A percentile compares a stretch with the other conserved stretches of the same genome.
Conservation (phyloP, 208 protist genomes). For the Acanthamoeba triangularis region DNA sequence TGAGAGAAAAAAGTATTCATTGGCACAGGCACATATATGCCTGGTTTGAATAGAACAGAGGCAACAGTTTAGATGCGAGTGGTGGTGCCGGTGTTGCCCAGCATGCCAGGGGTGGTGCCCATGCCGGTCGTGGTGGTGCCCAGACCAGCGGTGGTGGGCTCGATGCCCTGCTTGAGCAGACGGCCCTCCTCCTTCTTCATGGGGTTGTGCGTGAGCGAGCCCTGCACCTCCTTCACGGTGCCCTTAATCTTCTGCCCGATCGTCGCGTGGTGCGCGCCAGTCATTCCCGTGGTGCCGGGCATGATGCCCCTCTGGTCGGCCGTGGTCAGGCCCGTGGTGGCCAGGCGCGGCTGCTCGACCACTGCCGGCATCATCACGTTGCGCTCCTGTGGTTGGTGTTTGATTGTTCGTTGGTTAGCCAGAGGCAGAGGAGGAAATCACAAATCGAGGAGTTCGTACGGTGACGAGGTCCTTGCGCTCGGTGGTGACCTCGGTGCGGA, state of each 20-base stretch:
- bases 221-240: conserved; percentile 37
- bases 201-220: conserved; percentile 17
- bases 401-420: no score
- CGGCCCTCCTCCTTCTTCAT: conserved; percentile 45
- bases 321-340: not conserved
- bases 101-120: no score
- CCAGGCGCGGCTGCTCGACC: not conserved
- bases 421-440: not conserved
- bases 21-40: no score
- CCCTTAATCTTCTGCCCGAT: conserved; percentile 9
- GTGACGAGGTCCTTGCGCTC: not conserved
- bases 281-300: not conserved
- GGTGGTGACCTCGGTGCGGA: not conserved
- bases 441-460: not conserved
- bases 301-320: not conserved
- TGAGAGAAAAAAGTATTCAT: no score
- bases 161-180: conserved; percentile 57
- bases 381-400: not conserved
- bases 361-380: not conserved
- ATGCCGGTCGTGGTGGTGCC: no score
- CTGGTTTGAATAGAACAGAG: no score
- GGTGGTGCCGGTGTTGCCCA: not conserved
- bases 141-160: not conserved
- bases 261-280: not conserved
- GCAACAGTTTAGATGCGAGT: not conserved